Percentiles rank a stretch among this genome's conserved stretches.
Conservation (phyloP, 2,329 filamentous ascomycete genomes). For the Fusarium beomiforme region DNA sequence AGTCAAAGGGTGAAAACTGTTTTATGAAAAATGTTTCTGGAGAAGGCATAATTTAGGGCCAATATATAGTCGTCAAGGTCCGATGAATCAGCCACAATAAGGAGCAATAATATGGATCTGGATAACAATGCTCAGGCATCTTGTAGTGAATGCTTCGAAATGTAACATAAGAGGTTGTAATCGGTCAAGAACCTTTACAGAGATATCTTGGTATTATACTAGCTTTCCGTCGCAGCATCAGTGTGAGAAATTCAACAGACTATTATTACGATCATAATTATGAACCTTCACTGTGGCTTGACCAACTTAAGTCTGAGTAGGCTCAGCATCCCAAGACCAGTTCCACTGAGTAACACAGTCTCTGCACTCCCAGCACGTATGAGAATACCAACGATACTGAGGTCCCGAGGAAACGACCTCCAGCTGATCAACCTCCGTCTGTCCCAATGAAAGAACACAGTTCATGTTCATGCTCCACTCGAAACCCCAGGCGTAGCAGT, state of each 20-base stretch:
- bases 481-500: background rate
- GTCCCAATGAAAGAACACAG: background rate
- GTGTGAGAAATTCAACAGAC: background rate
- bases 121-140: no score
- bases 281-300: accelerated
- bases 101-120: no score
- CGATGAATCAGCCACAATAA: no score
- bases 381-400: background rate
- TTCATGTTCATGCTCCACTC: background rate
- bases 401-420: background rate
- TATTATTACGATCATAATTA: background rate
- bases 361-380: background rate
- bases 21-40: accelerated
- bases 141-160: no score
- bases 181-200: no score
- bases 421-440: background rate
- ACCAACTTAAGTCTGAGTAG: background rate
- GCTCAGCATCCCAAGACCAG: background rate
- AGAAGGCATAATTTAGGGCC: accelerated
- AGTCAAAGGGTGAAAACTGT: no score
- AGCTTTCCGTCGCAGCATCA: accelerated
- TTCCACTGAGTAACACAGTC: background rate
- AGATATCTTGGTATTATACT: accelerated
- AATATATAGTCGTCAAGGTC: background rate
- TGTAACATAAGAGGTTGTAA: no score